Base-by-base conservation (phyloP, 306 rosid genomes). In the Albizia julibrissin region DNA sequence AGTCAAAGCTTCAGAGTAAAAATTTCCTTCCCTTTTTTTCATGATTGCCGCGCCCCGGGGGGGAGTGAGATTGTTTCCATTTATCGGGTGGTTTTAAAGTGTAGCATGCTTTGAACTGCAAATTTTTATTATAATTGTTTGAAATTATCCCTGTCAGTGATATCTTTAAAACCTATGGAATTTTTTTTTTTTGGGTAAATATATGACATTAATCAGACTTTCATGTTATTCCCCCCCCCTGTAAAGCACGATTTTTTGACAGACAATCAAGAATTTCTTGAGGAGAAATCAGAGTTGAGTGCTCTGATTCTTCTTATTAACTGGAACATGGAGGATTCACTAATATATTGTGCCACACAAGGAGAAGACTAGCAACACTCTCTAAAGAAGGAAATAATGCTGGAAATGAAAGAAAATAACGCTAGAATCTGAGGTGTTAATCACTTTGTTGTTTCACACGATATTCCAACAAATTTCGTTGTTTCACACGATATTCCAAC, bases 51-150 rank as follows among this genome's bases (percentile, higher is more conserved):
- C n/a, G n/a, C n/a, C n/a, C n/a, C n/a, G n/a, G n/a, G n/a, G n/a
- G n/a, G n/a, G n/a, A n/a, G n/a, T n/a, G n/a, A 66, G 33, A 22
- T 52, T 72, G 84, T 75, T 69, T 74, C 66, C n/a, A 44, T 74
- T 19, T 49, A 29, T 50, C 1, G 8, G 72, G 39, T 52, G 34
- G 49, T 42, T 80, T 80, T 77, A 47, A 33, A 50, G 40, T 74
- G 80, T 58, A 12, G 78, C 75, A 11, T 3, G 15, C 69, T 44
- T 72, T 72, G 82, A 72, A 78, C 79, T 65, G n/a, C 66, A 47
- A 67, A 54, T 59, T 75, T 12, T 54, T 13, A 15, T 18, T 50
- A 50, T 18, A 1, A 50, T 7, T 6, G 2, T 75, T 37, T 21
- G 22, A 19, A 54, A 13, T 29, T 59, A 59, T 27, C 72, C 71